Conservation (phyloP, 179 eudicot species). For the Beta lomatogona region DNA sequence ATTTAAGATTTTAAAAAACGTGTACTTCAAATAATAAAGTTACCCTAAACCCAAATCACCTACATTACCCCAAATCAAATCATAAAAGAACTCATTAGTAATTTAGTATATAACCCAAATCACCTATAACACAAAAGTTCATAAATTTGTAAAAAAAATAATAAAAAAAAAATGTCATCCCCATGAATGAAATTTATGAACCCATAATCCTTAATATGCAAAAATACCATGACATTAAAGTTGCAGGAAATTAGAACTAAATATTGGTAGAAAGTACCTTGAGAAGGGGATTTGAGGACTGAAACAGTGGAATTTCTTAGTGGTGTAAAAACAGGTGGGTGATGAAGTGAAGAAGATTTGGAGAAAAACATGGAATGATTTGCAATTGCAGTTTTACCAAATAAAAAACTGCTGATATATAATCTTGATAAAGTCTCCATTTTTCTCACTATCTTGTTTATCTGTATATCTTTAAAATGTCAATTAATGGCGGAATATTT, state of each 20-base stretch:
- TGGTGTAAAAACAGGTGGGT: too few species aligned
- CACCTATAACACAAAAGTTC: background rate
- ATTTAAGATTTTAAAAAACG: background rate
- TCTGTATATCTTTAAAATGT: background rate
- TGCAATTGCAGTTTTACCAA: constrained; percentile 5
- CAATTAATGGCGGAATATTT: background rate
- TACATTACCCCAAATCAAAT: background rate
- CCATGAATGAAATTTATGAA: background rate
- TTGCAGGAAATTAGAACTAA: background rate
- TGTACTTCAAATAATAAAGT: background rate
- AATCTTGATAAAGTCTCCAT: constrained; percentile 36
- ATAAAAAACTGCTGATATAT: constrained; percentile 19
- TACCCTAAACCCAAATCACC: too few species aligned
- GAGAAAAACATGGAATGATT: constrained; percentile 6
- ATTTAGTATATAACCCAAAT: background rate
- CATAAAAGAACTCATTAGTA: background rate
- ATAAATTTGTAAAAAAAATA: background rate
- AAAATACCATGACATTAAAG: background rate
- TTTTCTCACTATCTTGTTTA: background rate
- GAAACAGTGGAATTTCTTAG: constrained; percentile 27
- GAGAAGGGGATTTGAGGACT: constrained; percentile 38
- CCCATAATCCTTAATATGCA: background rate
- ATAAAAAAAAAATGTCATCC: too few species aligned
- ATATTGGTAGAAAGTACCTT: constrained; percentile 17
- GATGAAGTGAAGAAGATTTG: constrained; percentile 5